These are phyloP conservation scores for Boletus eberwhitei DNA, from an alignment of 768 basidiomycete species.

Conservation along the genomic window DNA sequence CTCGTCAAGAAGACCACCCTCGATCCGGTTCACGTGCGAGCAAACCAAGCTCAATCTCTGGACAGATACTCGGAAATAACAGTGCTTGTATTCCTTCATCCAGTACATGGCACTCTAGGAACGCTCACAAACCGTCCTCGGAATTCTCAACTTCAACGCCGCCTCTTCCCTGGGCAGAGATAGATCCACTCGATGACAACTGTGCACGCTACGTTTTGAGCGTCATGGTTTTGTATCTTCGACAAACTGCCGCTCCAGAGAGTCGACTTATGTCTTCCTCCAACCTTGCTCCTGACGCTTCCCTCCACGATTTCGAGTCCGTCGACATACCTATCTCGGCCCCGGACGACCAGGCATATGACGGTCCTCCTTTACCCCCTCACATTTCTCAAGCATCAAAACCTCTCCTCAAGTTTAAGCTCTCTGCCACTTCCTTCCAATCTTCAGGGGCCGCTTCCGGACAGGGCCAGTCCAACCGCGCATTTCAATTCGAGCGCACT, in stretches of 20 bases:
- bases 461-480: conserved; percentile 23
- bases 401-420: conserved; percentile 33
- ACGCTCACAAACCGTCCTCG: conserved; percentile 39
- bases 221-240: conserved; percentile 79
- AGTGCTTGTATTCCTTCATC: conserved; percentile 39
- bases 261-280: conserved; percentile 56
- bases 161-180: conserved; percentile 54
- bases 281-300: conserved; percentile 57
- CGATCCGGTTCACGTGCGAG: conserved; percentile 43
- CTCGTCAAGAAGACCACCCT: conserved; percentile 38
- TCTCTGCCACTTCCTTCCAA: conserved; percentile 39
- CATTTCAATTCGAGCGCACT: conserved; percentile 54
- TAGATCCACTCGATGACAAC: conserved; percentile 72
- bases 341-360: conserved; percentile 19
- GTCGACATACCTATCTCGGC: conserved; percentile 37
- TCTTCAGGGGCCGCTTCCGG: conserved; percentile 35
- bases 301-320: conserved; percentile 70
- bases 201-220: conserved; percentile 79
- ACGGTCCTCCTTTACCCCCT: conserved; percentile 32
- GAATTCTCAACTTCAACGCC: conserved; percentile 35
- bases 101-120: conserved; percentile 22
- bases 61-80: conserved; percentile 22
- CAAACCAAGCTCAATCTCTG: conserved; percentile 33
- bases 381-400: conserved; percentile 39
- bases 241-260: conserved; percentile 62